Base-by-base conservation (phyloP, 768 basidiomycete species). In the Amanita pseudoporphyria region DNA sequence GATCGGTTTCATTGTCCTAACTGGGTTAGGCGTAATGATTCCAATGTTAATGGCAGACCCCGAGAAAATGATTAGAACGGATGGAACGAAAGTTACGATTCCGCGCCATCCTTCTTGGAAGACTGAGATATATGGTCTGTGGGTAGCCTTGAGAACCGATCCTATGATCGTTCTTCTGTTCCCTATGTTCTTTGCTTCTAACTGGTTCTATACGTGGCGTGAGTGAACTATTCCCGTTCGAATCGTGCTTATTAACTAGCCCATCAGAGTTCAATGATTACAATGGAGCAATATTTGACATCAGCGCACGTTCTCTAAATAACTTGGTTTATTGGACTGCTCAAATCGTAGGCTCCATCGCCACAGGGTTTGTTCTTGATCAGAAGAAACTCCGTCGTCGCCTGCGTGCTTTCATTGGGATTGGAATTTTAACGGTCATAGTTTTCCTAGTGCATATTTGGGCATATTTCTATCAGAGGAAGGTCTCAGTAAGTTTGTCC, bases 201-300 rank as follows among this genome's bases (percentile, higher is more conserved):
- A 89, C 62, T 89, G 84, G 77, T 88, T 88, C 66, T 88, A 88
- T 60, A 82, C 87, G 2, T 89, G 84, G 84, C 86, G 84, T 86
- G 53, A 59, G 81, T 62, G n/a, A 28, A 12, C 45, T 19, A 42
- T 18, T 22, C 37, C 2, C 38, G 14, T 30, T 36, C 28, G 18
- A 2, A 28, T 24, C 44, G 28, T 51, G 45, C 31, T 38, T 38
- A 10, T 50, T 54, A 32, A 49, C 16, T 16, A 35, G 6, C 9
- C 24, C 31, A 58, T 45, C 52, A 87, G 82, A 89, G 64, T 84
- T 84, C 65, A 88, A 85, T 53, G 84, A 79, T 43, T 90, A 73
- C 64, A 92, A 90, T 57, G 78, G 71, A n/a, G 83, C 79, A 1
- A 62, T 89, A 6, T 90, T 89, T 71, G 81, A 84, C 57, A 87